phyloP scores from a whole-genome alignment of 2,329 filamentous ascomycete species.

The Xylariaceae sp. region DNA sequence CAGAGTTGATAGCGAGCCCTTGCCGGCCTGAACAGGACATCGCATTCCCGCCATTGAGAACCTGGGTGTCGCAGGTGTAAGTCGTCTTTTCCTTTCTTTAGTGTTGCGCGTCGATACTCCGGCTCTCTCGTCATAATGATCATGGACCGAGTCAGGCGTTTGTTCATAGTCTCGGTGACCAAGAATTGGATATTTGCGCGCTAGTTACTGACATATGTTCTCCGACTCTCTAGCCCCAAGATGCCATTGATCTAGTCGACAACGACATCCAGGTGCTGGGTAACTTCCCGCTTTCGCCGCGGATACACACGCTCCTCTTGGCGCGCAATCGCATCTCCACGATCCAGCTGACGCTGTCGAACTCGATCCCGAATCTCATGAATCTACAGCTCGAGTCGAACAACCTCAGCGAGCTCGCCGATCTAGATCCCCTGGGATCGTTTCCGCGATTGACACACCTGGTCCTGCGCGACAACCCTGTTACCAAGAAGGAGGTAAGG shows the following conservation, averaged over 20 bases:
- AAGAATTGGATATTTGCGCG: not conserved
- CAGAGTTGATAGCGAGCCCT: slow-evolving; percentile 76
- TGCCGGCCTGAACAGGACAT: slow-evolving; percentile 69
- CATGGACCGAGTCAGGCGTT: too few species aligned
- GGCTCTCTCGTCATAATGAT: too few species aligned
- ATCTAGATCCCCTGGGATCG: slow-evolving; percentile 71
- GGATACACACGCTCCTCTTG: slow-evolving; percentile 80
- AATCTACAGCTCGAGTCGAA: slow-evolving; percentile 82
- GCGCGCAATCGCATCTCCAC: slow-evolving; percentile 81
- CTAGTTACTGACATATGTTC: slow-evolving; percentile 2
- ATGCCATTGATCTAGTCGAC: slow-evolving; percentile 96
- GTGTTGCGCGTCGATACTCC: too few species aligned
- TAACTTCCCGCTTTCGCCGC: slow-evolving; percentile 89
- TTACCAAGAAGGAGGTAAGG: slow-evolving; percentile 83
- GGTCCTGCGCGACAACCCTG: slow-evolving; percentile 78
- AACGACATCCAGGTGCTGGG: slow-evolving; percentile 87
- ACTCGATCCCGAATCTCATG: slow-evolving; percentile 73
- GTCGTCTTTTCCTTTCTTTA: slow-evolving; percentile 8
- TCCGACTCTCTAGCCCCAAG: slow-evolving; percentile 66
- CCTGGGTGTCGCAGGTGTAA: slow-evolving; percentile 83
- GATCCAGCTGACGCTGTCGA: slow-evolving; percentile 71
- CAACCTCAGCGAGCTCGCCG: slow-evolving; percentile 74
- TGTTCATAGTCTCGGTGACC: too few species aligned
- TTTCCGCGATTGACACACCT: slow-evolving; percentile 72
- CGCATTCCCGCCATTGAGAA: slow-evolving; percentile 98